These are phyloP conservation scores for Wickerhamomyces sp. DNA, from an alignment of 1,139 yeast genomes.

Conservation along the genomic window DNA sequence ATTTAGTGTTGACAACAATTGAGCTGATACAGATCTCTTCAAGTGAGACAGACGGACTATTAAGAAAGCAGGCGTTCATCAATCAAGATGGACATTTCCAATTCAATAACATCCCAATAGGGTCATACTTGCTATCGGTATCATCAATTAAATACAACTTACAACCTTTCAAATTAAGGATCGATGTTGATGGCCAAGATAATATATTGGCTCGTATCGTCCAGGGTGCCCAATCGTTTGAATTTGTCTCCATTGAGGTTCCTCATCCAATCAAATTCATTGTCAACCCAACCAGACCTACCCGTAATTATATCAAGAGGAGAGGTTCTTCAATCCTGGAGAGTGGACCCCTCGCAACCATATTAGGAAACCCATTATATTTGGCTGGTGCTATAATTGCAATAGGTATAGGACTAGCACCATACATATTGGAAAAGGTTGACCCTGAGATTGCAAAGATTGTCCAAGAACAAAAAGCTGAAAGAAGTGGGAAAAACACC, in stretches of 20 bases:
- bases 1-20: conserved; percentile 10
- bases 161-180: conserved; percentile 17
- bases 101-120: conserved; percentile 12
- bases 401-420: conserved; percentile 25
- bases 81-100: conserved; percentile 13
- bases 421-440: conserved; percentile 30
- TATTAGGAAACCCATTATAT: conserved; percentile 33
- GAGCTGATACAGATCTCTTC: conserved; percentile 8
- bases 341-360: conserved; percentile 30
- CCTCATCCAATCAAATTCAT: conserved; percentile 22
- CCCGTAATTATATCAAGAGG: conserved; percentile 27
- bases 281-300: conserved; percentile 25
- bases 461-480: conserved; percentile 27
- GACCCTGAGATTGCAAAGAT: conserved; percentile 34
- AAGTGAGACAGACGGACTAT: background rate
- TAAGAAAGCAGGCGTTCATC: conserved; percentile 8
- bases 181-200: conserved; percentile 11
- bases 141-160: conserved; percentile 18
- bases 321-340: conserved; percentile 28
- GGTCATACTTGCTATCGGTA: conserved; percentile 15
- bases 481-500: conserved; percentile 8
- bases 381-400: conserved; percentile 26
- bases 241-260: conserved; percentile 1
- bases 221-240: conserved; percentile 13
- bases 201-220: conserved; percentile 10